Evolutionary conservation across 2,329 filamentous ascomycete species (phyloP).

Genomic region (Periglandula ipomoeae): DNA sequence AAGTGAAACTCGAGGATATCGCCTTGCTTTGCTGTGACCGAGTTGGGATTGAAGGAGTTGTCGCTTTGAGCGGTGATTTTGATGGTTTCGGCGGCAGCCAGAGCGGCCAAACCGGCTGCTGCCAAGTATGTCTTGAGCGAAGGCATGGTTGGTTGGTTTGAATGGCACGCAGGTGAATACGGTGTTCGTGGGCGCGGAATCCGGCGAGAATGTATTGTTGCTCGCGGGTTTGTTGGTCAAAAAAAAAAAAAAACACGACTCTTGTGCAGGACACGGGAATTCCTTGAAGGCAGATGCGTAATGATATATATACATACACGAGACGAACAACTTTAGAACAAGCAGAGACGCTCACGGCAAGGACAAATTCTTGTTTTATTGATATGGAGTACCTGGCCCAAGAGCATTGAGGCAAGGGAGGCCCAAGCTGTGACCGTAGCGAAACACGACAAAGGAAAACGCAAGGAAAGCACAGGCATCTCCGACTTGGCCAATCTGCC

Average conservation of each 20-base stretch:
- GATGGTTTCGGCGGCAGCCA: constrained; percentile 23
- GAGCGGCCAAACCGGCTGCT: constrained; percentile 15
- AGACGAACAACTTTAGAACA: not conserved
- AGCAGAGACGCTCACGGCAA: not conserved
- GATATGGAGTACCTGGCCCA: not conserved
- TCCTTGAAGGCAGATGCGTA: no score
- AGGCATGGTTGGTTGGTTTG: constrained; percentile 15
- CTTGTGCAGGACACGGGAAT: no score
- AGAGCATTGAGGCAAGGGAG: not conserved
- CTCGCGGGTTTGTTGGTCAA: no score
- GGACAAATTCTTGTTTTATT: not conserved
- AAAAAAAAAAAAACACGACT: no score
- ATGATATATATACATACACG: not conserved
- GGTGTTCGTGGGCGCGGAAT: not conserved
- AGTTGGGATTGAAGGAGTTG: constrained; percentile 25
- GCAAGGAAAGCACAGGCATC: not conserved
- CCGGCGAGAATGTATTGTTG: no score
- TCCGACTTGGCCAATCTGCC: not conserved
- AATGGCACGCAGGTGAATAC: not conserved
- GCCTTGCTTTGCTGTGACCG: constrained; percentile 21
- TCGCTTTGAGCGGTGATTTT: constrained; percentile 24
- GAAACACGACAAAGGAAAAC: not conserved
- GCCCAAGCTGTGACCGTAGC: not conserved
- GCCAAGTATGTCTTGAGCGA: constrained; percentile 18
- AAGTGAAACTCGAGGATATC: constrained; percentile 30